Evolutionary conservation across 768 basidiomycete species (phyloP).

Genomic region (Pleurotus cornucopiae): DNA sequence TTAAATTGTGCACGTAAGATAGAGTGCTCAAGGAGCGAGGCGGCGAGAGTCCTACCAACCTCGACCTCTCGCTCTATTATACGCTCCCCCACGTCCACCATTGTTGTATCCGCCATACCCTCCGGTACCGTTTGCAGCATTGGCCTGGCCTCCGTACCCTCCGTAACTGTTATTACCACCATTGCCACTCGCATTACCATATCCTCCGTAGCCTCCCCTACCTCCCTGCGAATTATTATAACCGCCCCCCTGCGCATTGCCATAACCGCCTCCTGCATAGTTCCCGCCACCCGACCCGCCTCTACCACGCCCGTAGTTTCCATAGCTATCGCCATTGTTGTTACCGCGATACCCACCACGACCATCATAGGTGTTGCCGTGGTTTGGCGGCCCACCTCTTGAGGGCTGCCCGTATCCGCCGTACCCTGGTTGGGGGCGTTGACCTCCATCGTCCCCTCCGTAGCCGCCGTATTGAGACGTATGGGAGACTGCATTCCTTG

Average conservation of each 20-base stretch:
- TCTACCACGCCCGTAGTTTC: conserved; percentile 20
- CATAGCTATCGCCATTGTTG: not conserved
- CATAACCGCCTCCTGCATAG: conserved; percentile 15
- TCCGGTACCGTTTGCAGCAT: conserved; percentile 9
- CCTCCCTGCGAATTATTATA: conserved; percentile 31
- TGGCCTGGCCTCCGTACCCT: conserved; percentile 22
- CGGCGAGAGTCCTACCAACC: conserved; percentile 33
- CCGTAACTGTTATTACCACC: conserved; percentile 36
- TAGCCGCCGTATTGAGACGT: conserved; percentile 25
- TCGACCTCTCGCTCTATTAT: conserved; percentile 46
- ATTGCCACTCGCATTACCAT: conserved; percentile 19
- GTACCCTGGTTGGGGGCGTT: conserved; percentile 13
- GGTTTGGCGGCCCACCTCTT: conserved; percentile 22
- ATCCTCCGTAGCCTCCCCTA: conserved; percentile 29
- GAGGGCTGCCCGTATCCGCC: conserved; percentile 19
- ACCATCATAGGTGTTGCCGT: conserved; percentile 21
- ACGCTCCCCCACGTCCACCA: conserved; percentile 14
- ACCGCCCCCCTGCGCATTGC: conserved; percentile 26
- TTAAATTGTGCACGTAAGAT: conserved; percentile 9
- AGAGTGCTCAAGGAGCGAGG: no score
- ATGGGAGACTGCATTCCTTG: conserved; percentile 27
- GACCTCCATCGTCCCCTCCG: conserved; percentile 25
- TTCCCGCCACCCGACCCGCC: conserved; percentile 28
- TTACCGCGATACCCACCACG: conserved; percentile 20
- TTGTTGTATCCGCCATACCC: conserved; percentile 16